Conservation (phyloP, 1,139 yeast species). For the Entelexis sorbosivorans region DNA sequence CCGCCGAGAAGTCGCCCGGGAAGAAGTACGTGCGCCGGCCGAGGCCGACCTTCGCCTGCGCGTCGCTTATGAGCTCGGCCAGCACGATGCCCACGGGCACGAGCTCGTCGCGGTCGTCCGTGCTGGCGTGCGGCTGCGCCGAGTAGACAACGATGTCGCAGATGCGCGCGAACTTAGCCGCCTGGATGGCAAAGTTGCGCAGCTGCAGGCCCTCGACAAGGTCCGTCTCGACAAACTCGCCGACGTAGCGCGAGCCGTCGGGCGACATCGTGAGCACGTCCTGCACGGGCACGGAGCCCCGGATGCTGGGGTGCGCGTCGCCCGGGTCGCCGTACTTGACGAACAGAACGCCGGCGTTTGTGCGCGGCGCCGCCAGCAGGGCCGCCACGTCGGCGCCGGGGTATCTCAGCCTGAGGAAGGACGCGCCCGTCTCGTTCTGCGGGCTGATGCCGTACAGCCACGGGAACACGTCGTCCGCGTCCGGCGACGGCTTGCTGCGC, state of each 20-base stretch:
- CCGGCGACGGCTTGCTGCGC: conserved; percentile 46
- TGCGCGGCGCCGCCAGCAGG: background rate
- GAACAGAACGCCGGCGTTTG: background rate
- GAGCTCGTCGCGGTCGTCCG: conserved; percentile 13
- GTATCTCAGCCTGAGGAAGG: background rate
- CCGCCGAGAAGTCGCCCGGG: background rate
- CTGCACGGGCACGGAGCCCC: background rate
- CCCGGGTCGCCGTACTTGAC: conserved; percentile 24
- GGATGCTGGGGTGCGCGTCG: conserved; percentile 28
- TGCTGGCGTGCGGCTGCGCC: conserved; percentile 29
- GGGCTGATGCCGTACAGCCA: conserved; percentile 67
- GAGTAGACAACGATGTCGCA: conserved; percentile 62
- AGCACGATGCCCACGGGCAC: conserved; percentile 21
- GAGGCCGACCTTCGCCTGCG: conserved; percentile 23
- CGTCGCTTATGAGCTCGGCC: conserved; percentile 24
- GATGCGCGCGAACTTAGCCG: conserved; percentile 53
- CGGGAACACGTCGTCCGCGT: conserved; percentile 63
- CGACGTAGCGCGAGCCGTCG: background rate
- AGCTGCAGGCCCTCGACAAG: conserved; percentile 18
- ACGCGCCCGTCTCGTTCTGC: conserved; percentile 21
- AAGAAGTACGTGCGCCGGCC: background rate
- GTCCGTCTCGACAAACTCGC: conserved; percentile 3
- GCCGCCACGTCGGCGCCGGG: background rate
- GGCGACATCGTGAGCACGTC: background rate
- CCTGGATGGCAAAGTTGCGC: conserved; percentile 73